These are phyloP conservation scores for Curvularia verruculosa DNA, from an alignment of 2,329 filamentous ascomycete genomes.

Conservation along the genomic window DNA sequence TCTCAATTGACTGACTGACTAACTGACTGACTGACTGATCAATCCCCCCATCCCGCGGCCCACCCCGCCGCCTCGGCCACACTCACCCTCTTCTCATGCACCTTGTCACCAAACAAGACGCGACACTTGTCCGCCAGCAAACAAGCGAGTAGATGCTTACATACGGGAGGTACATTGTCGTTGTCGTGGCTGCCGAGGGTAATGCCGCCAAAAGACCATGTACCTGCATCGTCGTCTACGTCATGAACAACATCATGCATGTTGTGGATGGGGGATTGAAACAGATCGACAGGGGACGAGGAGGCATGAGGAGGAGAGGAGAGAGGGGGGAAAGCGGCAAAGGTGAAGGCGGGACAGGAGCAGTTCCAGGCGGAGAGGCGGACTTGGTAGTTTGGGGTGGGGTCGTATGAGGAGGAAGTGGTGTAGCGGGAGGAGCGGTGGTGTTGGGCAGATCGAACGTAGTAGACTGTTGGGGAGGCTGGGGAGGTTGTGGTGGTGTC, in stretches of 20 bases:
- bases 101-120: slow-evolving; percentile 62
- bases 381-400: slow-evolving; percentile 67
- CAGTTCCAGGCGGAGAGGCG: slow-evolving; percentile 82
- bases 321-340: slow-evolving; percentile 66
- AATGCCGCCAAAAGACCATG: slow-evolving; percentile 53
- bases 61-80: slow-evolving; percentile 76
- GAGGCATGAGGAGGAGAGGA: too few species aligned
- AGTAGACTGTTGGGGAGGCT: slow-evolving; percentile 57
- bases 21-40: slow-evolving; percentile 1
- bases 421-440: slow-evolving; percentile 46
- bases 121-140: slow-evolving; percentile 72
- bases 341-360: slow-evolving; percentile 82
- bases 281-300: slow-evolving; percentile 6
- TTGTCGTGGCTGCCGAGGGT: too few species aligned
- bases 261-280: background rate
- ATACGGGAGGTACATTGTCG: slow-evolving; percentile 64
- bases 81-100: slow-evolving; percentile 61
- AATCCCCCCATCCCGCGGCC: slow-evolving; percentile 52
- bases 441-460: slow-evolving; percentile 66
- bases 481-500: background rate
- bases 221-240: background rate
- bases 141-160: slow-evolving; percentile 90
- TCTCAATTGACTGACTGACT: background rate
- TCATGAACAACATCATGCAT: background rate
- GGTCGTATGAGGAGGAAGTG: slow-evolving; percentile 23